Percentiles rank a stretch among this genome's conserved stretches.
Evolutionary conservation across 495 filamentous ascomycete genomes (phyloP).

Genomic region (Tetracladium marchalianum): DNA sequence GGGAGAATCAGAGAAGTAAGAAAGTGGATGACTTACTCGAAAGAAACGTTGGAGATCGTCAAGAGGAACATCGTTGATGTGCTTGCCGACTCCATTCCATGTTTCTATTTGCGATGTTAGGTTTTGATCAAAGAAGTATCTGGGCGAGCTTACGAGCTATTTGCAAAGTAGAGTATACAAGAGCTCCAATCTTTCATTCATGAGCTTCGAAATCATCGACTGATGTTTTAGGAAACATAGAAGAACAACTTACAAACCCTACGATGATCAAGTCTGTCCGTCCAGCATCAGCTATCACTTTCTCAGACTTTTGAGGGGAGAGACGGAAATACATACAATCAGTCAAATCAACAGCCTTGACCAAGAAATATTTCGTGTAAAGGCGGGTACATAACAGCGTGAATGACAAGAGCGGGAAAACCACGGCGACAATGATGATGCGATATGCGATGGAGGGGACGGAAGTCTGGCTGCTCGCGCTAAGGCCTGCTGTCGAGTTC

Average conservation of each 20-base stretch:
- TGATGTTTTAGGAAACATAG: background rate
- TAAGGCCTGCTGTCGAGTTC: background rate
- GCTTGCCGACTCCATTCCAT: conserved; percentile 2
- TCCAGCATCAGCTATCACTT: background rate
- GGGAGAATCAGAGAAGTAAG: background rate
- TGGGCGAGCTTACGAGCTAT: conserved; percentile 5
- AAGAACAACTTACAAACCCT: background rate
- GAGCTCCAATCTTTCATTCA: background rate
- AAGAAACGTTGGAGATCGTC: conserved; percentile 1
- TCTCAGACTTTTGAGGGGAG: background rate
- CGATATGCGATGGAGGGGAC: background rate
- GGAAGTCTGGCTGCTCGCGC: conserved; percentile 1
- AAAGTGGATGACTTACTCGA: background rate
- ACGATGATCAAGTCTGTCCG: background rate
- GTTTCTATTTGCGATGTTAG: conserved; percentile 2
- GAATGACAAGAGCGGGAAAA: background rate
- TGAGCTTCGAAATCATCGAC: background rate
- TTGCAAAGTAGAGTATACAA: conserved; percentile 4
- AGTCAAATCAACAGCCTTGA: background rate
- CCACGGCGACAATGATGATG: background rate
- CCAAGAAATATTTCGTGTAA: background rate
- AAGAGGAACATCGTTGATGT: conserved; percentile 9
- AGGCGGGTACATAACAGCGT: background rate
- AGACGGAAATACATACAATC: background rate
- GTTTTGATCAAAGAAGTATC: background rate